Evolutionary conservation across 768 basidiomycete species (phyloP).

Genomic region (Podaxis sp.): DNA sequence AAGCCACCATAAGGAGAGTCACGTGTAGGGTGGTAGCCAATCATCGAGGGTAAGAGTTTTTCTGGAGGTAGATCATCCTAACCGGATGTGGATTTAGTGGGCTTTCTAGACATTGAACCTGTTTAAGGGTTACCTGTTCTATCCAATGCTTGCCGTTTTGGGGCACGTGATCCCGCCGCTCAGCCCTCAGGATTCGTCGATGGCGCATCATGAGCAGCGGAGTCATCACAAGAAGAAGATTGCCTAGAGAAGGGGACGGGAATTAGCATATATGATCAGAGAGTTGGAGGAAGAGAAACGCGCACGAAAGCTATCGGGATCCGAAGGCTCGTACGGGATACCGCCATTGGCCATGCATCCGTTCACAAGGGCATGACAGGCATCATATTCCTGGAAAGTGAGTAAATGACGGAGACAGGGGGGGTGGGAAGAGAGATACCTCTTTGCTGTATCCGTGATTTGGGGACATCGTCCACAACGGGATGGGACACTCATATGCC

Average conservation of each 20-base stretch:
- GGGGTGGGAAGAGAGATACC: slow-evolving; percentile 34
- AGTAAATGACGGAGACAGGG: slow-evolving; percentile 13
- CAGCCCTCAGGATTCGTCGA: slow-evolving; percentile 69
- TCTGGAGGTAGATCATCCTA: slow-evolving; percentile 60
- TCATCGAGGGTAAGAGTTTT: slow-evolving; percentile 68
- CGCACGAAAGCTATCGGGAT: slow-evolving; percentile 69
- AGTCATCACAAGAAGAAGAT: slow-evolving; percentile 71
- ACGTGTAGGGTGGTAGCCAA: slow-evolving; percentile 73
- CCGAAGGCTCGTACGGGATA: slow-evolving; percentile 51
- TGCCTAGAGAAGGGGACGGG: slow-evolving; percentile 49
- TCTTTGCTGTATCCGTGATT: slow-evolving; percentile 70
- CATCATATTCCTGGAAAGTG: slow-evolving; percentile 64
- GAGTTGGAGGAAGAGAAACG: slow-evolving; percentile 12
- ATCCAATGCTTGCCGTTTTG: slow-evolving; percentile 77
- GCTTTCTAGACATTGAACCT: background rate
- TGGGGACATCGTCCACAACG: slow-evolving; percentile 78
- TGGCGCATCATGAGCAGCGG: slow-evolving; percentile 86
- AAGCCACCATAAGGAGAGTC: slow-evolving; percentile 64
- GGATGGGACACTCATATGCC: slow-evolving; percentile 54
- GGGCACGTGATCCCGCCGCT: slow-evolving; percentile 67
- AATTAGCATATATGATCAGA: background rate
- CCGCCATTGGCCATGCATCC: slow-evolving; percentile 59
- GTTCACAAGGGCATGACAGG: slow-evolving; percentile 57
- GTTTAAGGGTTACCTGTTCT: slow-evolving; percentile 52
- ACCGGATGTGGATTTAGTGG: slow-evolving; percentile 23